Base-by-base conservation (phyloP, 352 stramenopile genomes). In the Globisporangium orthogonon region DNA sequence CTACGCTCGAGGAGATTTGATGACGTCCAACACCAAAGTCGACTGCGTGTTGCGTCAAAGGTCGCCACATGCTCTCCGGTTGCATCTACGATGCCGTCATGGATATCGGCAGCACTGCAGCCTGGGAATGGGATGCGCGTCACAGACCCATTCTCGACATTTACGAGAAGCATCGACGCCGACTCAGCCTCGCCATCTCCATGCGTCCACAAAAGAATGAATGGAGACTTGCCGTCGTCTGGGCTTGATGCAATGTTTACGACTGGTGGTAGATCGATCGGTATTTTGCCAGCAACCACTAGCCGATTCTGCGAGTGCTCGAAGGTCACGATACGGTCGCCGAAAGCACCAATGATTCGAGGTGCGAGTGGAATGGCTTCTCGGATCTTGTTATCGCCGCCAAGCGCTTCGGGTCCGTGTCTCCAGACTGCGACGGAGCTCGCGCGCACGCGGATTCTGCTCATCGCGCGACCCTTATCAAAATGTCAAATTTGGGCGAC, bases 131-230 rank as follows among this genome's bases (percentile, higher is more conserved):
- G 39, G 39, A 56, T 39, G 29, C 39, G 43, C 48, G 31, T n/a
- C 28, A 61, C 37, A 29, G 39, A 43, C n/a, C 13, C 29, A 29
- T 1, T 40, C 11, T 35, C 14, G 28, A 31, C 2, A n/a, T 61
- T 30, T 1, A 31, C 37, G 33, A 56, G 11, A 41, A 44, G 48
- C 10, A 50, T 47, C 7, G n/a, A 35, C 14, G 7, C 31, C 18
- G 17, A 4, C 28, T 35, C 11, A 0, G 29, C 7, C 0, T 45
- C 10, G n/a, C 23, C 11, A 39, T 37, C 17, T 1, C 31, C 40
- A 35, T 14, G 37, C 7, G 41, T 51, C 56, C 56, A 56, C 47
- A 55, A 28, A 5, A 61, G 48, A 18, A 56, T 48, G 13, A 61
- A 55, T 2, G 28, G 47, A 23, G 23, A 23, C 39, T 49, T 15